Evolutionary conservation across 768 basidiomycete species (phyloP).

Genomic region (Lactarius pseudohatsudake): DNA sequence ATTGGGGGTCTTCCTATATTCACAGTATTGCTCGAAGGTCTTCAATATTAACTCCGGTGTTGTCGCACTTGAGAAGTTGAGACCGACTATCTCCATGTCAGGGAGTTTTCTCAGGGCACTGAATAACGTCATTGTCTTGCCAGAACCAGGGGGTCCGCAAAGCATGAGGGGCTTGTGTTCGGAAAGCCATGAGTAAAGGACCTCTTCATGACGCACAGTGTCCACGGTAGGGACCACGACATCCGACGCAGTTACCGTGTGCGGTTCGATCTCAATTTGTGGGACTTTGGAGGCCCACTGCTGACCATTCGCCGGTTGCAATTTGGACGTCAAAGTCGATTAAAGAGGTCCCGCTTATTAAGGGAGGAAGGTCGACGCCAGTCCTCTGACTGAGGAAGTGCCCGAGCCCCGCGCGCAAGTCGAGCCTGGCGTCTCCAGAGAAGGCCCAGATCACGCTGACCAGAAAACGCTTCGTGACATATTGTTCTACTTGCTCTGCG

Average conservation of each 20-base stretch:
- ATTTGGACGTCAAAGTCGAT: conserved; percentile 96
- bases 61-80: conserved; percentile 99
- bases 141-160: conserved; percentile 99
- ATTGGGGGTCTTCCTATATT: conserved; percentile 97
- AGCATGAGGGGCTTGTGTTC: conserved; percentile 98
- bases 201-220: conserved; percentile 97
- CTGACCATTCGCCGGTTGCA: conserved; percentile 78
- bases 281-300: conserved; percentile 94
- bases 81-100: conserved; percentile 97
- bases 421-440: conserved; percentile 92
- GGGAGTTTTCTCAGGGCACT: conserved; percentile 96
- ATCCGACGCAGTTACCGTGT: conserved; percentile 93
- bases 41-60: conserved; percentile 97
- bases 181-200: conserved; percentile 97
- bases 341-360: conserved; percentile 74
- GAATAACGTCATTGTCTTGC: conserved; percentile 99
- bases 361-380: conserved; percentile 83
- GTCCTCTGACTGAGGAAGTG: conserved; percentile 82
- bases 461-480: conserved; percentile 84
- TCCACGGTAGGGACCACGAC: conserved; percentile 98
- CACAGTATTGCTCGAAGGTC: conserved; percentile 99
- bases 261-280: conserved; percentile 94
- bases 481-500: conserved; percentile 83
- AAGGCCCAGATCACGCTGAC: conserved; percentile 98
- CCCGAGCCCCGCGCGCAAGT: conserved; percentile 85